These are phyloP conservation scores for Hsuehochloa calcarea DNA, from an alignment of 176 grass and related monocot genomes.

Conservation along the genomic window DNA sequence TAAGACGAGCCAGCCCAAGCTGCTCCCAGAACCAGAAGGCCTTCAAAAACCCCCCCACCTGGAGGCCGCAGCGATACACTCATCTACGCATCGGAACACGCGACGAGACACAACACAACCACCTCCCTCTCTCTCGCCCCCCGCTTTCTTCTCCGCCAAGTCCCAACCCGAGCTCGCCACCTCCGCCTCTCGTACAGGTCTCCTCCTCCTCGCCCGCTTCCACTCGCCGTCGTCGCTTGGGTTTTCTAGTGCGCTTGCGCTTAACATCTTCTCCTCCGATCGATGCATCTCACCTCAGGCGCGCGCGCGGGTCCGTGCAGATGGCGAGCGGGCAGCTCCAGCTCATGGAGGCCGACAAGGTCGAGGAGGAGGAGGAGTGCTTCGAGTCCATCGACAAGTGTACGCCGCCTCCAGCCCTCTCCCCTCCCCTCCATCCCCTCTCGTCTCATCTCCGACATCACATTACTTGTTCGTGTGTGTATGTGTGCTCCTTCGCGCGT, in stretches of 20 bases:
- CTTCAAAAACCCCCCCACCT: neutral
- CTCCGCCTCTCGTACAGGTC: conserved; percentile 16
- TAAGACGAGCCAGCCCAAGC: too few relatives aligned
- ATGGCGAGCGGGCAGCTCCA: conserved; percentile 76
- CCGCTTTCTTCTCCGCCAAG: conserved; percentile 9
- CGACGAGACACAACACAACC: too few relatives aligned
- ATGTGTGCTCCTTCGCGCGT: neutral
- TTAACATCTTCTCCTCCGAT: neutral
- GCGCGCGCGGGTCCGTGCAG: neutral
- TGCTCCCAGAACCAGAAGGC: neutral
- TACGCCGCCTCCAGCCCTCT: conserved; percentile 6
- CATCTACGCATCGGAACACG: too few relatives aligned
- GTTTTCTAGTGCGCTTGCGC: neutral
- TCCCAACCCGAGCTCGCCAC: neutral
- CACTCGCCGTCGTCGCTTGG: neutral
- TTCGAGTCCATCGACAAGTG: conserved; percentile 92
- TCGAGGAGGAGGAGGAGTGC: conserved; percentile 55
- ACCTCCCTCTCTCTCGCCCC: neutral
- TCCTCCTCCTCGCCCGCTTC: neutral
- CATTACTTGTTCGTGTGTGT: conserved; percentile 17
- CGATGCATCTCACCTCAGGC: neutral
- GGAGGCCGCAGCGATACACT: too few relatives aligned
- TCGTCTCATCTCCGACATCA: neutral
- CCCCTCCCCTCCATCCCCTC: neutral
- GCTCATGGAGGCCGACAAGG: conserved; percentile 64